phyloP scores from a whole-genome alignment of 805 yeast genomes.

The Lachancea sp. region DNA sequence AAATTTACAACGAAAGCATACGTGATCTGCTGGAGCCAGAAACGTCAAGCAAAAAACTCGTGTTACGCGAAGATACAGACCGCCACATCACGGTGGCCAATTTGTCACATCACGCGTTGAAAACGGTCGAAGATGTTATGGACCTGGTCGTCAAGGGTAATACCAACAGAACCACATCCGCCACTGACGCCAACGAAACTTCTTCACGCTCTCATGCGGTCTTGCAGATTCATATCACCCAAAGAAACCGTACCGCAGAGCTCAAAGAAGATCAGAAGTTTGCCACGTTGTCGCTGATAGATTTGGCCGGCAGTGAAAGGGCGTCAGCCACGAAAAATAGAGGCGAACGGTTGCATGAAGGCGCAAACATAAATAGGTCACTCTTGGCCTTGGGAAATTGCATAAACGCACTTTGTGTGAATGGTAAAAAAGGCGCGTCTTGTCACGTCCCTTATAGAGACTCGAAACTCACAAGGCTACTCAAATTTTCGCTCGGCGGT shows the following conservation, averaged over 20 bases:
- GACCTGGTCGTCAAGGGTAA: slow-evolving; percentile 70
- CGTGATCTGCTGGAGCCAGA: slow-evolving; percentile 68
- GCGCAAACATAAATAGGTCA: slow-evolving; percentile 89
- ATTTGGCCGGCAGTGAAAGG: slow-evolving; percentile 91
- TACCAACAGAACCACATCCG: slow-evolving; percentile 68
- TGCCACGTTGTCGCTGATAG: slow-evolving; percentile 82
- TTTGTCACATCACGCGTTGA: slow-evolving; percentile 55
- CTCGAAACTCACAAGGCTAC: slow-evolving; percentile 77
- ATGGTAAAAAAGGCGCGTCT: slow-evolving; percentile 41
- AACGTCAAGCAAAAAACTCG: slow-evolving; percentile 39
- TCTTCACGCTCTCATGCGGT: slow-evolving; percentile 95
- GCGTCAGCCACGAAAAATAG: slow-evolving; percentile 85
- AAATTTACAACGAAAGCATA: slow-evolving; percentile 86
- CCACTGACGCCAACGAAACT: slow-evolving; percentile 86
- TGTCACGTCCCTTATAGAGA: slow-evolving; percentile 86
- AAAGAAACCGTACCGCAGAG: slow-evolving; percentile 49
- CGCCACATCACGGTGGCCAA: slow-evolving; percentile 62
- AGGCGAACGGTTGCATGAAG: slow-evolving; percentile 78
- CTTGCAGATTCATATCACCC: slow-evolving; percentile 67
- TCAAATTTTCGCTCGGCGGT: slow-evolving; percentile 88
- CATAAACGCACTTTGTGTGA: slow-evolving; percentile 82
- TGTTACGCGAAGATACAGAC: slow-evolving; percentile 65
- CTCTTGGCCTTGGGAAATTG: slow-evolving; percentile 88
- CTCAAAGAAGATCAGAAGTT: slow-evolving; percentile 60
- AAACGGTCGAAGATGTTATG: slow-evolving; percentile 66